Evolutionary conservation across 139 green algal genomes (phyloP), one percentile per base, ranked within the genome.

Genomic region (Micractinium sp.): DNA sequence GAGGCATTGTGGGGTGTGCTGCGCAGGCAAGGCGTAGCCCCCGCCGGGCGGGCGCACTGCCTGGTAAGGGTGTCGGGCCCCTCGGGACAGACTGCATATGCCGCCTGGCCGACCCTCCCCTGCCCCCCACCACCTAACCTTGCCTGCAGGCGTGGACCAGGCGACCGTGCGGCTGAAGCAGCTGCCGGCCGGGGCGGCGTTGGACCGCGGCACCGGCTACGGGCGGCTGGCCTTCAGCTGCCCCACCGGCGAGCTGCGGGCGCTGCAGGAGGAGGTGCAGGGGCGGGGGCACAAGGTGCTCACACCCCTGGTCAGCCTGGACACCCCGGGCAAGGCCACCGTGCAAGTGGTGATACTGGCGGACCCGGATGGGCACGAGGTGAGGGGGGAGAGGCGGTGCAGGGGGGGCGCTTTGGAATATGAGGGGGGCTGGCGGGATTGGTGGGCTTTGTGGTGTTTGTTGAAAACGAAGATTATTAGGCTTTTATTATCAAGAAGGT

Each of bases 321-420:
- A 95, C 79, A 95, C 93, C 1, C 93, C 93, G 15, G 92, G 93
- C 82, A 95, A 95, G 86, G 93, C 93, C 15, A 91, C 90, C 0
- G 92, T 95, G 47, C 89, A 95, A 74, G 93, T 95, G 41, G 93
- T 95, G 23, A 95, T 95, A 67, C 86, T 95, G 82, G 91, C 90
- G 36, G 93, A 95, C 87, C 92, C 92, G 0, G 93, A 95, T 31
- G 93, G 92, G 0, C 92, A 95, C 85, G 93, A 95, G 92, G 91
- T 94, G 84, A 4, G 88, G 20, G 20, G 14, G 63, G 63, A 27
- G 22, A 2, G 31, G 1, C 12, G 60, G n/a, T 86, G 60, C 33
- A 31, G 25, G 53, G 80, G 16, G 4, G 33, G n/a, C 33, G 60
- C 60, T 67, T 67, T 67, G 60, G n/a, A n/a, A n/a, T n/a, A n/a